A percentile compares a stretch with the other conserved stretches of the same genome.
Evolutionary conservation across 805 yeast species (phyloP).

Genomic region (Sungouiella blattae): DNA sequence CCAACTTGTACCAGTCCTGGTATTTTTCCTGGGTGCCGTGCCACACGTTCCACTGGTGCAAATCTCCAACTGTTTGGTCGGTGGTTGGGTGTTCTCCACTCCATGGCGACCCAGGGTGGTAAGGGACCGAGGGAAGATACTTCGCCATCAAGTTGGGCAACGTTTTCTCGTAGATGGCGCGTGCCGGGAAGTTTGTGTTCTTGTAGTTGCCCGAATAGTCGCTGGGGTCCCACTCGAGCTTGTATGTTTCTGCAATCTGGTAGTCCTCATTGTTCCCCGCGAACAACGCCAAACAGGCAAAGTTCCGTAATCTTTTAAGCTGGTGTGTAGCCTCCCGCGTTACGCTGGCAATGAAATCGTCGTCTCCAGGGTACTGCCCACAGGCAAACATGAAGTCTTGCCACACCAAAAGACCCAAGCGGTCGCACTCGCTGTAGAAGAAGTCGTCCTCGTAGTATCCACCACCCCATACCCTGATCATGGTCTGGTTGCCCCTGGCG

Average conservation of each 20-base stretch:
- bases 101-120: slow-evolving; percentile 50
- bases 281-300: slow-evolving; percentile 36
- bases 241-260: slow-evolving; percentile 37
- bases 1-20: slow-evolving; percentile 45
- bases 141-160: slow-evolving; percentile 34
- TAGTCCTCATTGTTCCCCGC: slow-evolving; percentile 50
- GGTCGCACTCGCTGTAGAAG: slow-evolving; percentile 44
- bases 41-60: slow-evolving; percentile 59
- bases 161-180: slow-evolving; percentile 37
- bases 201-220: slow-evolving; percentile 24
- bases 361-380: slow-evolving; percentile 49
- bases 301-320: slow-evolving; percentile 38
- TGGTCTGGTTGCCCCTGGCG: slow-evolving; percentile 39
- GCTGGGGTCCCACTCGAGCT: slow-evolving; percentile 25
- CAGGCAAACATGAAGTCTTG: slow-evolving; percentile 60
- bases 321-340: slow-evolving; percentile 36
- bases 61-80: slow-evolving; percentile 44
- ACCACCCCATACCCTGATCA: slow-evolving; percentile 51
- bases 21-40: slow-evolving; percentile 49
- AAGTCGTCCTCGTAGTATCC: slow-evolving; percentile 42
- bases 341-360: slow-evolving; percentile 32
- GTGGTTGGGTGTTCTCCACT: slow-evolving; percentile 32
- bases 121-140: slow-evolving; percentile 24
- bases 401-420: slow-evolving; percentile 46
- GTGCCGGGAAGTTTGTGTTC: slow-evolving; percentile 41